These are phyloP conservation scores for Lentinula novae-zelandiae DNA, from an alignment of 1,284 basidiomycete species.

Conservation along the genomic window DNA sequence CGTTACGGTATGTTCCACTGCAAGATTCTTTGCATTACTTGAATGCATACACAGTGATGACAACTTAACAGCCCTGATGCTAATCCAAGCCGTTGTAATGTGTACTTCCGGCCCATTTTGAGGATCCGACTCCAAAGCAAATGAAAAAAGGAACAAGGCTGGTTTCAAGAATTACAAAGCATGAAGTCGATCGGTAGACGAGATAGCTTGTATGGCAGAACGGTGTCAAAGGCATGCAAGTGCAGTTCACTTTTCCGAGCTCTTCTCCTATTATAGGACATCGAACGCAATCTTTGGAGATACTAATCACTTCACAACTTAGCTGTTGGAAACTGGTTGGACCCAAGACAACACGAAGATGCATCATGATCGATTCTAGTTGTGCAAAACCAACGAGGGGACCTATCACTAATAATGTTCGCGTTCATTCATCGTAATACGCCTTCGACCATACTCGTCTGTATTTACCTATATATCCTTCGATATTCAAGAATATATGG, in stretches of 20 bases:
- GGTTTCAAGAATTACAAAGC: constrained; percentile 53
- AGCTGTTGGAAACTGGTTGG: constrained; percentile 57
- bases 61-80: constrained; percentile 24
- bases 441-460: no score
- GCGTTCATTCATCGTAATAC: no score
- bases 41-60: constrained; percentile 31
- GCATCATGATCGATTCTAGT: constrained; percentile 88
- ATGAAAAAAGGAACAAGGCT: constrained; percentile 77
- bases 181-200: constrained; percentile 81
- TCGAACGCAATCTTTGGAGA: constrained; percentile 86
- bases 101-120: constrained; percentile 59
- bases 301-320: constrained; percentile 84
- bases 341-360: constrained; percentile 64
- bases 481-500: no score
- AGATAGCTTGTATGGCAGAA: constrained; percentile 91
- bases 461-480: no score
- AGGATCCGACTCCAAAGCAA: constrained; percentile 82
- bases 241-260: constrained; percentile 1
- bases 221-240: constrained; percentile 62
- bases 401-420: no score
- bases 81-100: constrained; percentile 30
- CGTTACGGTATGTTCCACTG: no score
- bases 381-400: constrained; percentile 36
- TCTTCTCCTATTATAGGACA: constrained; percentile 57
- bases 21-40: no score